Evolutionary conservation across 2,329 filamentous ascomycete genomes (phyloP).

Genomic region (Seiridium cupressi): DNA sequence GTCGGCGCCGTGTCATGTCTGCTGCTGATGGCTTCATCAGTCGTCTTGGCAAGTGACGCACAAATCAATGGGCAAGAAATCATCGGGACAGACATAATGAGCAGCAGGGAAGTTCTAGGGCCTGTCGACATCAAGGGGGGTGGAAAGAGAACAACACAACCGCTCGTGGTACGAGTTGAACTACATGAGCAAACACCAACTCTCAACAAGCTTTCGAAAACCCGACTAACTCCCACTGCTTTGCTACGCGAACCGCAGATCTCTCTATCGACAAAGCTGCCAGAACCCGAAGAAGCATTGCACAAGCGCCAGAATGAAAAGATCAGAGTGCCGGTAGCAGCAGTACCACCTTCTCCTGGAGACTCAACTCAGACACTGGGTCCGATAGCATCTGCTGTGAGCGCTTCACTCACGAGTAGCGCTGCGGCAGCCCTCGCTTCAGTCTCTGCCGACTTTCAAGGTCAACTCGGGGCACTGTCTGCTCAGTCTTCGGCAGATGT

Average conservation of each 20-base stretch:
- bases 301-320: neutral
- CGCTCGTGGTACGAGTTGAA: neutral
- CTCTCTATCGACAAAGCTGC: neutral
- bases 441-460: neutral
- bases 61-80: neutral
- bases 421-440: slow-evolving; percentile 1
- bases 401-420: slow-evolving; percentile 1
- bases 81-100: neutral
- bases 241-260: neutral
- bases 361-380: neutral
- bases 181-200: neutral
- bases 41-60: neutral
- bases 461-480: neutral
- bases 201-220: neutral
- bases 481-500: slow-evolving; percentile 4
- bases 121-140: neutral
- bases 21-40: neutral
- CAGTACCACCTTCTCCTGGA: neutral
- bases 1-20: neutral
- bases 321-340: neutral
- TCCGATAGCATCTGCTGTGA: neutral
- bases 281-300: too few relatives aligned
- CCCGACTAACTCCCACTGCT: neutral
- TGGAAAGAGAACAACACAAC: neutral
- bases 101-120: neutral